phyloP scores from a whole-genome alignment of 2,329 filamentous ascomycete genomes.

The Penicillium freii region DNA sequence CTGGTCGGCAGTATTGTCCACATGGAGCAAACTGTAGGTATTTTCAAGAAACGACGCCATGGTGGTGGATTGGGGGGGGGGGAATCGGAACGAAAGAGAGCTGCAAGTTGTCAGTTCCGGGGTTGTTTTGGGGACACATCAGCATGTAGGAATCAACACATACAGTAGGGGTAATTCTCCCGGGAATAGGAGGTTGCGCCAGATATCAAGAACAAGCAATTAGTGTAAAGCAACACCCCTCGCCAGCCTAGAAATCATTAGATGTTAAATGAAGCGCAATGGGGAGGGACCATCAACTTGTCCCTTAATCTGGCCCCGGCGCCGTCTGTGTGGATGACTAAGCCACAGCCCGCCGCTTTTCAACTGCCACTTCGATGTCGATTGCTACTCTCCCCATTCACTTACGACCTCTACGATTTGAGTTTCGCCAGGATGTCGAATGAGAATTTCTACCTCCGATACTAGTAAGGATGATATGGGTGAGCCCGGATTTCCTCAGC shows the following conservation, averaged over 20 bases:
- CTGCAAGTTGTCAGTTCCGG: constrained; percentile 36
- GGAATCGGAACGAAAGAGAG: constrained; percentile 32
- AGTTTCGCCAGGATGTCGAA: constrained; percentile 55
- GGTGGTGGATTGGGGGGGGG: constrained; percentile 44
- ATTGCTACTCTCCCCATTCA: background rate
- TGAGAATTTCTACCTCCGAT: constrained; percentile 91
- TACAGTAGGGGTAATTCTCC: constrained; percentile 32
- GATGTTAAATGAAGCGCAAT: constrained; percentile 33
- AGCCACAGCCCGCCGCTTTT: constrained; percentile 31
- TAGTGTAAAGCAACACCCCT: constrained; percentile 35
- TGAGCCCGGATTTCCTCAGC: constrained; percentile 39
- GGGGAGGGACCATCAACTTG: constrained; percentile 40
- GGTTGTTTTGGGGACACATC: constrained; percentile 31
- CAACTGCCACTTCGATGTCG: constrained; percentile 15
- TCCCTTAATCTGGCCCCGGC: constrained; percentile 39
- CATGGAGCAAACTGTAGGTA: constrained; percentile 93
- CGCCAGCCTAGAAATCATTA: constrained; percentile 39
- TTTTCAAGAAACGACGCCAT: constrained; percentile 96
- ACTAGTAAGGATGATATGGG: constrained; percentile 69
- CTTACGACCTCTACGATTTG: background rate
- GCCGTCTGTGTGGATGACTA: constrained; percentile 48
- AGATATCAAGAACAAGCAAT: constrained; percentile 26
- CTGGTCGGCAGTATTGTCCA: constrained; percentile 94
- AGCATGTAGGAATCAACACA: constrained; percentile 15
- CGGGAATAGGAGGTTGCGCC: constrained; percentile 18